These are phyloP conservation scores for Cladorrhinum sp. DNA, from an alignment of 2,329 filamentous ascomycete genomes.

Conservation along the genomic window DNA sequence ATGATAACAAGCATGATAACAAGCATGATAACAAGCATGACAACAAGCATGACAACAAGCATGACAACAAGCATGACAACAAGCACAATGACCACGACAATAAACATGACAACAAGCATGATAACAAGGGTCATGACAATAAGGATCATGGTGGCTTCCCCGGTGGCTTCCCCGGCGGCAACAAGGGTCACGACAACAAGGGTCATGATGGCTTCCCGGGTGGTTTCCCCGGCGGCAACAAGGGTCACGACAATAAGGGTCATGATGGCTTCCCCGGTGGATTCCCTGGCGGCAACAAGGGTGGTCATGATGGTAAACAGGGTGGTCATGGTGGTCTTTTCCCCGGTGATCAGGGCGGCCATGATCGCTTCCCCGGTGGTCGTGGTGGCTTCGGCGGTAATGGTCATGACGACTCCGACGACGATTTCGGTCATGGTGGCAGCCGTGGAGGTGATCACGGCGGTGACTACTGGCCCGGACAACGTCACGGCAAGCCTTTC, in stretches of 20 bases:
- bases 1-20: background rate
- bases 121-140: background rate
- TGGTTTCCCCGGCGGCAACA: too few relatives aligned
- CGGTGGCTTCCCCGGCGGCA: background rate
- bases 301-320: background rate
- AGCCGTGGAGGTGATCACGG: background rate
- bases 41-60: background rate
- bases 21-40: background rate
- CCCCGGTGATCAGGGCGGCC: background rate
- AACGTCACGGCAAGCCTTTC: background rate
- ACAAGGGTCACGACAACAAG: constrained; percentile 3
- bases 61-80: background rate
- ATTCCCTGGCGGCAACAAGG: background rate
- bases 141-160: constrained; percentile 1
- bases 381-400: constrained; percentile 4
- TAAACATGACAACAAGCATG: background rate
- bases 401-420: background rate
- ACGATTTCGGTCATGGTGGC: background rate
- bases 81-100: background rate
- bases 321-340: background rate
- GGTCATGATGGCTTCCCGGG: background rate
- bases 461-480: background rate
- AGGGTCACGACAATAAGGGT: background rate
- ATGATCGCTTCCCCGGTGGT: background rate
- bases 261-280: background rate